phyloP scores from a whole-genome alignment of 495 filamentous ascomycete species.

The Penicillium pulvis region DNA sequence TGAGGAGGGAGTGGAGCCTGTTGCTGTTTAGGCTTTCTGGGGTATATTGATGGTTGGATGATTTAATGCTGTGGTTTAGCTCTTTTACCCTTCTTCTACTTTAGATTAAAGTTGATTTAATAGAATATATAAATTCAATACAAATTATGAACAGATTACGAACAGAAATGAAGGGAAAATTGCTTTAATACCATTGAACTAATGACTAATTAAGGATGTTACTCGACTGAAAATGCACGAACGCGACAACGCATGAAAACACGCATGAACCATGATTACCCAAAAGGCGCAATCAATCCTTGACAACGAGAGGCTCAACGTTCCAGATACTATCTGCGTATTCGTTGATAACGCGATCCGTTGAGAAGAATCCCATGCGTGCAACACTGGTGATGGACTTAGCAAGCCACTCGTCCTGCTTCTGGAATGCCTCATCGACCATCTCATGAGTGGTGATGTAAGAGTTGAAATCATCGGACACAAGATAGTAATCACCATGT shows the following conservation, averaged over 20 bases:
- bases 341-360: conserved; percentile 95
- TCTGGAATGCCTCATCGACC: conserved; percentile 86
- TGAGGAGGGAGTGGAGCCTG: conserved; percentile 15
- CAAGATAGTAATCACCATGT: conserved; percentile 96
- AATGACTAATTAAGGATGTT: neutral
- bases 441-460: conserved; percentile 88
- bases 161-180: too few relatives aligned
- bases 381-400: conserved; percentile 88
- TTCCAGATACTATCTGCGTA: conserved; percentile 99
- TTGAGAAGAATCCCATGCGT: conserved; percentile 96
- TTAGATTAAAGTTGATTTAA: neutral
- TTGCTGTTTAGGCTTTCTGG: conserved; percentile 4
- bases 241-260: neutral
- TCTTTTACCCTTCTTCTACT: too few relatives aligned
- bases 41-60: neutral
- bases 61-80: neutral
- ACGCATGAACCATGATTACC: neutral
- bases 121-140: neutral
- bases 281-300: conserved; percentile 15
- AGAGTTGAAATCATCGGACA: conserved; percentile 93
- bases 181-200: too few relatives aligned
- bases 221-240: neutral
- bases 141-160: too few relatives aligned
- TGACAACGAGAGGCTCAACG: conserved; percentile 67
- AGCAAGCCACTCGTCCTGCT: conserved; percentile 87